Evolutionary conservation across 257 asterid genomes (phyloP).

Genomic region (Penstemon eatonii): DNA sequence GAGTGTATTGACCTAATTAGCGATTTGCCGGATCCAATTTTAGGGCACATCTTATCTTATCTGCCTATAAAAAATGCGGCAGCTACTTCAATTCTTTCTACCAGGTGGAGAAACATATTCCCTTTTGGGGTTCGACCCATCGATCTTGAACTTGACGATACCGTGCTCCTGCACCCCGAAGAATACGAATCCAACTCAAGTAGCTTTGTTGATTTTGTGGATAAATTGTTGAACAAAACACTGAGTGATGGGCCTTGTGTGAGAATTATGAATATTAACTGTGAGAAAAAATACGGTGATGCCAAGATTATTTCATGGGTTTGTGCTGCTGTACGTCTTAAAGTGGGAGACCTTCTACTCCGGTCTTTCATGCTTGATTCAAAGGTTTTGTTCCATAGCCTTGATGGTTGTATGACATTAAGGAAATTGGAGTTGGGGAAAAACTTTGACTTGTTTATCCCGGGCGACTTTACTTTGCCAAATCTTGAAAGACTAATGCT

Average conservation of each 20-base stretch:
- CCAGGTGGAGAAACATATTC: not conserved
- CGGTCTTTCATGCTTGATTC: not conserved
- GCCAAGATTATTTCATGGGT: not conserved
- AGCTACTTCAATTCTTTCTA: not conserved
- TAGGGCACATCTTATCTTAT: not conserved
- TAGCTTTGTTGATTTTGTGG: no score
- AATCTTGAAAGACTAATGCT: not conserved
- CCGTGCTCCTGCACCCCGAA: not conserved
- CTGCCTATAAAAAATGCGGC: not conserved
- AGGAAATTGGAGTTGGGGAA: not conserved
- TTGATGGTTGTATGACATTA: not conserved
- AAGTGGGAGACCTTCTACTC: not conserved
- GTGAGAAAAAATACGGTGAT: not conserved
- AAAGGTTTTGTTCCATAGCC: not conserved
- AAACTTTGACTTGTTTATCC: not conserved
- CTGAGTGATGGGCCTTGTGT: no score
- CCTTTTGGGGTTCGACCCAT: not conserved
- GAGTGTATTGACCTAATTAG: not conserved
- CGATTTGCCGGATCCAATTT: not conserved
- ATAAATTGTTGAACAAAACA: no score
- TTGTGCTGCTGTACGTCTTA: not conserved
- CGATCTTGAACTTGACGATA: not conserved
- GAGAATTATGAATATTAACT: not conserved
- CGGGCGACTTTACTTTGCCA: not conserved
- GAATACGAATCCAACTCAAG: no score